Conservation (phyloP, 192 early-diverging fungal genomes). For the Backusella westeae region DNA sequence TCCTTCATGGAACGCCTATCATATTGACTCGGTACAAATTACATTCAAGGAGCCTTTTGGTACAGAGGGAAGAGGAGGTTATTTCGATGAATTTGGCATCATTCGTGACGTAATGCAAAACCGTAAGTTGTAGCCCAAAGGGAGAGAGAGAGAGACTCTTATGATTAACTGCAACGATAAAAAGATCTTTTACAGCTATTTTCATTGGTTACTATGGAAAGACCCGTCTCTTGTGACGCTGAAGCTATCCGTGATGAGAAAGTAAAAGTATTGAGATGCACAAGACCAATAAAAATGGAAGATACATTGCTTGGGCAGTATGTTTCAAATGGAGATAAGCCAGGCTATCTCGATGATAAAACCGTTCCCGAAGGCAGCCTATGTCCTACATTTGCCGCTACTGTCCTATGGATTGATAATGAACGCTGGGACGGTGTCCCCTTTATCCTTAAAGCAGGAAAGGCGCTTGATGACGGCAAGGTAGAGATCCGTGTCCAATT, state of each 20-base stretch:
- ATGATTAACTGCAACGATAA: not conserved
- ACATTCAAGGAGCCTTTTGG: conserved; percentile 97
- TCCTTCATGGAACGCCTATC: conserved; percentile 79
- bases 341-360: conserved; percentile 90
- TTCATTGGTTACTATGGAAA: conserved; percentile 90
- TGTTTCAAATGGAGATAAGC: conserved; percentile 72
- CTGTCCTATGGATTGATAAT: conserved; percentile 86
- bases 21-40: conserved; percentile 91
- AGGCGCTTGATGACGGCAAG: conserved; percentile 89
- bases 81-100: conserved; percentile 98
- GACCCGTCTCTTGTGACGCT: conserved; percentile 76
- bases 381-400: conserved; percentile 92
- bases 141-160: not conserved
- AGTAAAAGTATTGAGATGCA: conserved; percentile 83
- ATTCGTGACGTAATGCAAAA: conserved; percentile 97
- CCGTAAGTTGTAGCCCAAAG: conserved; percentile 42
- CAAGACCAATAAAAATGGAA: conserved; percentile 73
- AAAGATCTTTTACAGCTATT: conserved; percentile 85
- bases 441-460: conserved; percentile 85
- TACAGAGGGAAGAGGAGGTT: conserved; percentile 94
- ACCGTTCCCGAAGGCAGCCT: conserved; percentile 76
- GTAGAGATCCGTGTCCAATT: conserved; percentile 94
- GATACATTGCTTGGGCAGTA: conserved; percentile 94
- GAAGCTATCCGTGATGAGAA: conserved; percentile 94
- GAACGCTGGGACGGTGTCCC: conserved; percentile 93